Evolutionary conservation across 176 grass and related monocot genomes (phyloP).

Genomic region (Cenchrus fungigraminus): DNA sequence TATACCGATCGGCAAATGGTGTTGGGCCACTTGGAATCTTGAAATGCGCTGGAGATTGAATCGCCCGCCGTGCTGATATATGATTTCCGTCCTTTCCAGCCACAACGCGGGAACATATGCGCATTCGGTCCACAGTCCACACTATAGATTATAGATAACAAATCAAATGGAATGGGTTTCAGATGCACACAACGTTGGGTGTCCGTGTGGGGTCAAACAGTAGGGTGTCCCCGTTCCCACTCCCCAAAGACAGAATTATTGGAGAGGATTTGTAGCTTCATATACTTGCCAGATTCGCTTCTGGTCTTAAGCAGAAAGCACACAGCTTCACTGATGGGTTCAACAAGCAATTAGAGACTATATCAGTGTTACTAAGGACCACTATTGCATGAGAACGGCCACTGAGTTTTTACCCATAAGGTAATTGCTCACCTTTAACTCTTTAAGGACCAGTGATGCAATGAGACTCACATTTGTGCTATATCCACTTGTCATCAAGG

Average conservation of each 20-base stretch:
- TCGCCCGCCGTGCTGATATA: neutral
- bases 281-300: neutral
- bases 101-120: neutral
- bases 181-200: neutral
- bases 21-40: slow-evolving; percentile 4
- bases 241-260: no score
- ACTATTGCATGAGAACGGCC: neutral
- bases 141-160: neutral
- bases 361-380: neutral
- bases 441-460: neutral
- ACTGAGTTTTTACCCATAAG: neutral
- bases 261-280: neutral
- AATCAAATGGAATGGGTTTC: neutral
- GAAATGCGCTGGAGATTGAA: neutral
- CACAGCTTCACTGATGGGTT: neutral
- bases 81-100: neutral
- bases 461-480: neutral
- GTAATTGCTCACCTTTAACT: neutral
- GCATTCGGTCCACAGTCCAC: neutral
- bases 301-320: neutral
- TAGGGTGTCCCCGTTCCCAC: neutral
- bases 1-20: neutral
- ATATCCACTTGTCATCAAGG: neutral
- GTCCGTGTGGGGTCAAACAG: neutral
- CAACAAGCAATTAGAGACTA: neutral